Conservation (phyloP, 1,284 basidiomycete genomes). For the Naganishia liquefaciens region DNA sequence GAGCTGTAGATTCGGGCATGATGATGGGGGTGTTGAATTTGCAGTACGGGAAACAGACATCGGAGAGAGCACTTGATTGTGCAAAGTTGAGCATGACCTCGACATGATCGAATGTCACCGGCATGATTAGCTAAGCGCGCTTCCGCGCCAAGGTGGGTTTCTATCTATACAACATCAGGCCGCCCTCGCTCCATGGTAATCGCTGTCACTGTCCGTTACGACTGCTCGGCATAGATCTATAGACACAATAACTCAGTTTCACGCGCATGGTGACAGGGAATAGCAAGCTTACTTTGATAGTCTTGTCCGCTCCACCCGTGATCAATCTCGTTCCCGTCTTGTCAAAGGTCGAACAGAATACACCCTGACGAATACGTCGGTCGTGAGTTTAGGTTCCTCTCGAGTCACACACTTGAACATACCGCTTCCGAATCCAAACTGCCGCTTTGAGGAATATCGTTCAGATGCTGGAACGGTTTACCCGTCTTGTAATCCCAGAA, state of each 20-base stretch:
- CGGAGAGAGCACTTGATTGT: background rate
- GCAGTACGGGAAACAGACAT: background rate
- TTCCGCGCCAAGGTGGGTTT: background rate
- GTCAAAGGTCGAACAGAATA: slow-evolving; percentile 96
- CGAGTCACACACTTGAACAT: slow-evolving; percentile 41
- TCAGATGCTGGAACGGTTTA: slow-evolving; percentile 88
- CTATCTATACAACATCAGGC: slow-evolving; percentile 13
- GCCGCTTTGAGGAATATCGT: slow-evolving; percentile 93
- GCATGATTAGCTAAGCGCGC: slow-evolving; percentile 23
- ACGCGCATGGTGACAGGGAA: background rate
- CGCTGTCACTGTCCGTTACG: background rate
- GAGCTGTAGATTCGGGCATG: slow-evolving; percentile 12
- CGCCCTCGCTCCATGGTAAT: background rate
- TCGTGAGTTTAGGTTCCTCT: slow-evolving; percentile 18
- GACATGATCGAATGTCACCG: slow-evolving; percentile 3
- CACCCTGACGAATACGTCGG: slow-evolving; percentile 47
- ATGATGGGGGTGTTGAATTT: background rate
- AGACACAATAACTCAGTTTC: background rate
- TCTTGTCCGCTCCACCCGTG: slow-evolving; percentile 97
- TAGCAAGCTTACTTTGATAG: slow-evolving; percentile 73
- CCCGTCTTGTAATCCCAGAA: slow-evolving; percentile 96
- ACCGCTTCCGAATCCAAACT: slow-evolving; percentile 95
- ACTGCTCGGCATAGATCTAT: slow-evolving; percentile 33
- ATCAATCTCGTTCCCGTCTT: slow-evolving; percentile 91
- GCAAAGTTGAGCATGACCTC: background rate